Conservation (phyloP, 768 basidiomycete genomes). For the Pleurotus giganteus region DNA sequence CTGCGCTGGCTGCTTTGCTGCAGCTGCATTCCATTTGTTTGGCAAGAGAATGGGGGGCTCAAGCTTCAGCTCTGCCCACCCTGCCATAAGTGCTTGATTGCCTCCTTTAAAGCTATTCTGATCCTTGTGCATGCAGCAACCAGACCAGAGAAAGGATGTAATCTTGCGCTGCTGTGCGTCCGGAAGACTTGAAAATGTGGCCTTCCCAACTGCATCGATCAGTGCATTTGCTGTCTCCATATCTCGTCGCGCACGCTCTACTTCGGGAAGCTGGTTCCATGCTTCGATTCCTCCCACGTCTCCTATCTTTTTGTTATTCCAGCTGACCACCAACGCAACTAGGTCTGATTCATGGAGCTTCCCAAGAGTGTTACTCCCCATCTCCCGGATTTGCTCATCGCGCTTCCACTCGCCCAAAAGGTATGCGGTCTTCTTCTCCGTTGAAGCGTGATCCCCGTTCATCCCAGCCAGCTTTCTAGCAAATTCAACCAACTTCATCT, state of each 20-base stretch:
- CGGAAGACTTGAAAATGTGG: background rate
- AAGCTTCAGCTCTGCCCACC: conserved; percentile 20
- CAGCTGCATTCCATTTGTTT: conserved; percentile 27
- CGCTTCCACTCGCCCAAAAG: conserved; percentile 17
- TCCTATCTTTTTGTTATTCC: conserved; percentile 19
- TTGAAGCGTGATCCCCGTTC: conserved; percentile 23
- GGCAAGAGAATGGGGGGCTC: conserved; percentile 23
- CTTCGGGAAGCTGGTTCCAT: conserved; percentile 21
- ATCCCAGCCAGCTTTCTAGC: conserved; percentile 17
- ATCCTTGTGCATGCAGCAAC: conserved; percentile 40
- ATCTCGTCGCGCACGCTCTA: conserved; percentile 18
- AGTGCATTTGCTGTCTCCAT: conserved; percentile 7
- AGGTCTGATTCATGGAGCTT: conserved; percentile 14
- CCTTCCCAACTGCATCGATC: background rate
- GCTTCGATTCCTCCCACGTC: conserved; percentile 22
- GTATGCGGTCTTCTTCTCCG: conserved; percentile 17
- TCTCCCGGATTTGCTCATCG: conserved; percentile 9
- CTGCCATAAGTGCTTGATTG: conserved; percentile 22
- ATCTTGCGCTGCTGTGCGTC: conserved; percentile 1
- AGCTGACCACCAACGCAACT: conserved; percentile 15
- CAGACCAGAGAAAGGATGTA: conserved; percentile 31
- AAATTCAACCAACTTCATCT: background rate
- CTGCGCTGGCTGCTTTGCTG: background rate
- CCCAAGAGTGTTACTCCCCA: conserved; percentile 16
- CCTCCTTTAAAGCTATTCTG: conserved; percentile 31